Percentiles rank a stretch among this genome's conserved stretches.
phyloP scores from a whole-genome alignment of 352 stramenopile genomes.

The Phytophthora syringae region DNA sequence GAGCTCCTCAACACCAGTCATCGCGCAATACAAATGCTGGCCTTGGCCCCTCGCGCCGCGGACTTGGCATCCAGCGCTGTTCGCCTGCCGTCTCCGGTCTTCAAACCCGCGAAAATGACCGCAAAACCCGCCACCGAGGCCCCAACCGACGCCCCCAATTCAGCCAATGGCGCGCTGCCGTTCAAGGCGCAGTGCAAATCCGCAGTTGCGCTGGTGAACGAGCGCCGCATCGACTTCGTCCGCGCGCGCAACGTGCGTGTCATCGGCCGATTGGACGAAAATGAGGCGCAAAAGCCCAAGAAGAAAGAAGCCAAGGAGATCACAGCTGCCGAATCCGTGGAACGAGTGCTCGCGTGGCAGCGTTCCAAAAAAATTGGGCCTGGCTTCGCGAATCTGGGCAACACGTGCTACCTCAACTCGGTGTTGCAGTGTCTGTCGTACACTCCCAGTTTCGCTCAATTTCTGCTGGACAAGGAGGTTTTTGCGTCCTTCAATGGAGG shows the following conservation, averaged over 20 bases:
- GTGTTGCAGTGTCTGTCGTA: constrained; percentile 91
- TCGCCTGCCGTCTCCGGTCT: constrained; percentile 3
- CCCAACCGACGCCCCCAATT: constrained; percentile 15
- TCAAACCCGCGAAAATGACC: constrained; percentile 13
- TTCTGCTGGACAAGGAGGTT: constrained; percentile 84
- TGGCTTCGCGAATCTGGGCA: constrained; percentile 91
- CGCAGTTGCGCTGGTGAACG: constrained; percentile 75
- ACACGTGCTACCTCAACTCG: constrained; percentile 96
- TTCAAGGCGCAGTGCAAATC: constrained; percentile 79
- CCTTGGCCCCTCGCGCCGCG: constrained; percentile 16
- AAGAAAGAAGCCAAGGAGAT: constrained; percentile 49
- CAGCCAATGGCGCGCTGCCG: constrained; percentile 25
- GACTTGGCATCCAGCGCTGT: constrained; percentile 1
- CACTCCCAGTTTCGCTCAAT: constrained; percentile 82
- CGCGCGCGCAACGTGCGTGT: constrained; percentile 62
- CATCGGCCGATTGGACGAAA: constrained; percentile 44
- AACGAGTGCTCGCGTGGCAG: constrained; percentile 65
- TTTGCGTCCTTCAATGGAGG: constrained; percentile 45
- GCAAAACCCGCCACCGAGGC: constrained; percentile 8
- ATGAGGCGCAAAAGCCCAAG: constrained; percentile 20
- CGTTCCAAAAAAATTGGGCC: constrained; percentile 81
- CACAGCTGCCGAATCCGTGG: constrained; percentile 50
- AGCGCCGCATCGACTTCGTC: constrained; percentile 86
- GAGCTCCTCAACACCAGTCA: constrained; percentile 31
- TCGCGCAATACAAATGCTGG: constrained; percentile 29